phyloP scores from a whole-genome alignment of 176 grass and related monocot species.

The Raddia distichophylla region DNA sequence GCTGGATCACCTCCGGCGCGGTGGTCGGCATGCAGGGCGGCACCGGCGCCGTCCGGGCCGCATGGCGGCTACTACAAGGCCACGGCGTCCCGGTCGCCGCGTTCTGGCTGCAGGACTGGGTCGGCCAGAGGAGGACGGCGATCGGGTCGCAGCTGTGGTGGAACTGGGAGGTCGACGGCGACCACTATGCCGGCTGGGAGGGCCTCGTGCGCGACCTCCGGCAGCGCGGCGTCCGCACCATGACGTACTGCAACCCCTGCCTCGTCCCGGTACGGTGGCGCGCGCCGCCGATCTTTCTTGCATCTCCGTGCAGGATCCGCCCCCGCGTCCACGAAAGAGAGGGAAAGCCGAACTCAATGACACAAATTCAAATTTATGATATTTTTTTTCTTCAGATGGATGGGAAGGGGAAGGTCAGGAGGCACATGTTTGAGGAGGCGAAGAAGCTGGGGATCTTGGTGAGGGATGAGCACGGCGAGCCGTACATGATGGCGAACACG shows the following conservation, averaged over 20 bases:
- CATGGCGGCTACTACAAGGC: slow-evolving; percentile 73
- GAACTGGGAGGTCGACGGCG: slow-evolving; percentile 88
- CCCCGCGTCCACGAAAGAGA: no score
- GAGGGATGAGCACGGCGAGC: slow-evolving; percentile 57
- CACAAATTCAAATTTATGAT: no score
- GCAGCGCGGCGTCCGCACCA: slow-evolving; percentile 52
- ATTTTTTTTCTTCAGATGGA: slow-evolving; percentile 45
- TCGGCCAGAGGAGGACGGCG: slow-evolving; percentile 84
- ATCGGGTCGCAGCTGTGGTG: slow-evolving; percentile 96
- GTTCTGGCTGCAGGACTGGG: slow-evolving; percentile 98
- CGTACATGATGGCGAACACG: slow-evolving; percentile 95
- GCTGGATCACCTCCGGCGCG: slow-evolving; percentile 85
- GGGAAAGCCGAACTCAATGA: no score
- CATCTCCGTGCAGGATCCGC: no score
- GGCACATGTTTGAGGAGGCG: slow-evolving; percentile 79
- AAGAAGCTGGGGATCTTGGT: slow-evolving; percentile 70
- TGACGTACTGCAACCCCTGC: slow-evolving; percentile 93
- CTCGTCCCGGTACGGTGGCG: slow-evolving; percentile 60
- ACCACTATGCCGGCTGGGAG: slow-evolving; percentile 72
- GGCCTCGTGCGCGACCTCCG: slow-evolving; percentile 64
- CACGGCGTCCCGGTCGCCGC: slow-evolving; percentile 77
- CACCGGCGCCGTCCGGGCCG: slow-evolving; percentile 60
- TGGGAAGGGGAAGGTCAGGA: slow-evolving; percentile 53
- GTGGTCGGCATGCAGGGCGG: slow-evolving; percentile 93
- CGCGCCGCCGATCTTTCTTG: background rate